phyloP scores from a whole-genome alignment of 2,329 filamentous ascomycete species.

The Albophoma yamanashiensis region DNA sequence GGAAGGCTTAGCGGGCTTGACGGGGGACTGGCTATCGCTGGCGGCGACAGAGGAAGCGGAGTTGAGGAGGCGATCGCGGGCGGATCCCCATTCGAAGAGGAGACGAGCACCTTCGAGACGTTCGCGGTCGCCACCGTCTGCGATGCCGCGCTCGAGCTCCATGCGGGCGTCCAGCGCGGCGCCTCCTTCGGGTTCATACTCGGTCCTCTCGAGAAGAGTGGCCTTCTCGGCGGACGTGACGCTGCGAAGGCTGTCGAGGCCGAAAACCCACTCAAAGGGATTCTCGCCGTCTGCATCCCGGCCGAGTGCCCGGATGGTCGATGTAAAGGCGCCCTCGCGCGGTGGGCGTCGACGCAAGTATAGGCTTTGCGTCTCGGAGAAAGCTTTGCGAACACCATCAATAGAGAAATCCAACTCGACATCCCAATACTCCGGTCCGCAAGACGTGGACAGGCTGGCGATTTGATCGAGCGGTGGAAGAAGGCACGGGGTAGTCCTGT shows the following conservation, averaged over 20 bases:
- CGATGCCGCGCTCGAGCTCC: conserved; percentile 44
- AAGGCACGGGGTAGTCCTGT: conserved; percentile 46
- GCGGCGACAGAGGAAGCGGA: conserved; percentile 4
- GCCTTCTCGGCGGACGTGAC: conserved; percentile 57
- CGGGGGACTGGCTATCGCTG: conserved; percentile 23
- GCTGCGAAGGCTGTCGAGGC: conserved; percentile 40
- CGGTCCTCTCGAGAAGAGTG: conserved; percentile 43
- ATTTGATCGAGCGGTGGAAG: conserved; percentile 57
- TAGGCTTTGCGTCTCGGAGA: conserved; percentile 60
- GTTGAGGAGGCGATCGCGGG: conserved; percentile 24
- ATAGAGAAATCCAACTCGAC: conserved; percentile 67
- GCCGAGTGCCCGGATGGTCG: conserved; percentile 65
- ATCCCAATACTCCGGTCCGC: conserved; percentile 65
- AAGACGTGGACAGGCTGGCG: conserved; percentile 46
- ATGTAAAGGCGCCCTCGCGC: conserved; percentile 58
- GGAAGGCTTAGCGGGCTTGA: conserved; percentile 13
- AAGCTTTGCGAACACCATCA: conserved; percentile 46
- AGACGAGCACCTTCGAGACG: conserved; percentile 37
- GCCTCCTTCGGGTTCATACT: conserved; percentile 36
- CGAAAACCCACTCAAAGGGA: conserved; percentile 67
- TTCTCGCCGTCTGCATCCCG: conserved; percentile 18
- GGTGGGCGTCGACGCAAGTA: conserved; percentile 62
- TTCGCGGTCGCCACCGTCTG: conserved; percentile 28
- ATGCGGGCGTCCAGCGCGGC: conserved; percentile 60
- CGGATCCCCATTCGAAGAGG: conserved; percentile 46